These are phyloP conservation scores for Porphyrellus cyaneotinctus DNA, from an alignment of 768 basidiomycete genomes.

Conservation along the genomic window DNA sequence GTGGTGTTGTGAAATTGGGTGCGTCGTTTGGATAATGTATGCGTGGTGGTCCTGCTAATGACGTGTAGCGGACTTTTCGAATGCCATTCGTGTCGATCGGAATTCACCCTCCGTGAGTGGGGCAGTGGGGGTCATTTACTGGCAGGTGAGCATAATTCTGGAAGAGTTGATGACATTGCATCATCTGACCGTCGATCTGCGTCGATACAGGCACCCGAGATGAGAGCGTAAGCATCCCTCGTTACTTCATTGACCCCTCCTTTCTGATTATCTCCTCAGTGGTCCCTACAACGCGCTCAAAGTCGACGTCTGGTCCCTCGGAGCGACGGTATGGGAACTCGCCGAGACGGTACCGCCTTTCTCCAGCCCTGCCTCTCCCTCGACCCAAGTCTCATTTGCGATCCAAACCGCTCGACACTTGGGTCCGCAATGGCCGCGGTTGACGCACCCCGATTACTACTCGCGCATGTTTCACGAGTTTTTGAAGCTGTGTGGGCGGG, in stretches of 20 bases:
- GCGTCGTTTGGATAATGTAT: constrained; percentile 21
- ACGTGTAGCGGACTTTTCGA: constrained; percentile 72
- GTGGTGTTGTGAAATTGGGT: constrained; percentile 75
- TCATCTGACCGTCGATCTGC: background rate
- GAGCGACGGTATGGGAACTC: constrained; percentile 82
- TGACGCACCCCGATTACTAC: constrained; percentile 55
- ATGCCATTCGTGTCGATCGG: constrained; percentile 57
- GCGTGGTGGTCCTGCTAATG: background rate
- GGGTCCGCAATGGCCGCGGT: constrained; percentile 60
- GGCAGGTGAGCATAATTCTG: constrained; percentile 53
- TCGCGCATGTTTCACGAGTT: constrained; percentile 74
- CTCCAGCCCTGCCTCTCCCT: constrained; percentile 35
- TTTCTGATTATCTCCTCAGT: constrained; percentile 31
- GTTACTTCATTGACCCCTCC: background rate
- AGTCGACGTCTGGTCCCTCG: constrained; percentile 78
- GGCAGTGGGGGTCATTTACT: constrained; percentile 68
- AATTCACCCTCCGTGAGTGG: constrained; percentile 52
- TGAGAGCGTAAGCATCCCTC: constrained; percentile 53
- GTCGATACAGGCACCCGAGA: constrained; percentile 59
- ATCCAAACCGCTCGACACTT: constrained; percentile 44
- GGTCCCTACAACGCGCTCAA: constrained; percentile 70
- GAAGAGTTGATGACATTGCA: background rate
- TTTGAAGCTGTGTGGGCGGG: constrained; percentile 60
- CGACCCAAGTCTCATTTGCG: constrained; percentile 15
- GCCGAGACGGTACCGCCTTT: constrained; percentile 75